Evolutionary conservation across 2,329 filamentous ascomycete species (phyloP), one percentile per base, ranked within the genome.

Genomic region (Trichophyton rubrum): DNA sequence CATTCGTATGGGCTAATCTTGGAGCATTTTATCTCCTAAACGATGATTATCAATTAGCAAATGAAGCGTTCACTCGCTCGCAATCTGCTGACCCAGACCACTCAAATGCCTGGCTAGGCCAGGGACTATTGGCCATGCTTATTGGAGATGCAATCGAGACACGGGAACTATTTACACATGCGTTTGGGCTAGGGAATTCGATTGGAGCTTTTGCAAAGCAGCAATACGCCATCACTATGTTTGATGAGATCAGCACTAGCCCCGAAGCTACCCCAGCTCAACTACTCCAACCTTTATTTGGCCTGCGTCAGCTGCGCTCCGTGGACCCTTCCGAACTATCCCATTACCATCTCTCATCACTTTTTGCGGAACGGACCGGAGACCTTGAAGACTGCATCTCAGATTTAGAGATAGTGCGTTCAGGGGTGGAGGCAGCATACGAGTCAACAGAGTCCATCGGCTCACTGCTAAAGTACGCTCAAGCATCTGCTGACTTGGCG

Each of bases 81-180:
- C 93, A 99, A 72, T 96, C 91, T 1, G 89, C 88, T 3, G 95
- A 99, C 70, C 93, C 95, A 0, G 92, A 96, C 65, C 96, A 92
- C 69, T 85, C 90, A 0, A 85, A 92, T 68, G 92, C 91, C 15
- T 99, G 93, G 95, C 78, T 97, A 6, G 93, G 93, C 0, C 92
- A 97, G 73, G 92, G 89, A 0, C 80, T 96, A 27, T 81, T 97
- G 59, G 90, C 93, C 3, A 79, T 91, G 15, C 76, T 92, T 30
- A 82, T 83, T 57, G 90, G 89, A 1, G 86, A 95, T 63, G 67
- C 76, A 0, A 84, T 82, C 63, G 90, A 96, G 73, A 91, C 92
- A 0, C 81, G 89, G 22, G 85, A 85, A 9, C 82, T 97, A 8
- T 96, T 96, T 69, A 91, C 89, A 1, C 93, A 99, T 70, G 92